Evolutionary conservation across 2,329 filamentous ascomycete genomes (phyloP).

Genomic region (Escovopsis sp.): DNA sequence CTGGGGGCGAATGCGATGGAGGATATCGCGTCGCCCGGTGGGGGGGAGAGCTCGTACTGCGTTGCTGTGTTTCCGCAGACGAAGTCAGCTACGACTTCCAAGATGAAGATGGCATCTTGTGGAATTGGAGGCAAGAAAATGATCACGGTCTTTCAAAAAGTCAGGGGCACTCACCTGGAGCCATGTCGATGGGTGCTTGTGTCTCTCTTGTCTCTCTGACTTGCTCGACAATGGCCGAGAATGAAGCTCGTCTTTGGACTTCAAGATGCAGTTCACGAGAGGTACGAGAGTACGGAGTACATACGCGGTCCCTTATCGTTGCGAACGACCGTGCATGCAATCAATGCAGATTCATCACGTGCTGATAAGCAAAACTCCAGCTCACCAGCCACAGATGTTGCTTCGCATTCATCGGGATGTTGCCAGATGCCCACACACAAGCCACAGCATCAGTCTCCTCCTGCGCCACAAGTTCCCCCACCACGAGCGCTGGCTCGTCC

Average conservation of each 20-base stretch:
- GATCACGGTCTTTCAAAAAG: no score
- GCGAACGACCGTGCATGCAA: no score
- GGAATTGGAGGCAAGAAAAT: no score
- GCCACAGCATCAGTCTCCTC: no score
- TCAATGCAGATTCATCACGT: slow-evolving; percentile 15
- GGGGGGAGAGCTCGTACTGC: slow-evolving; percentile 70
- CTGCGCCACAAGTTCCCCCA: slow-evolving; percentile 23
- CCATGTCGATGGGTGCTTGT: slow-evolving; percentile 18
- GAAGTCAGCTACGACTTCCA: no score
- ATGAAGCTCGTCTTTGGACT: slow-evolving; percentile 7
- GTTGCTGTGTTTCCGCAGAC: slow-evolving; percentile 27
- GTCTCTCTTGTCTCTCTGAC: not conserved
- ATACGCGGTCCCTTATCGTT: no score
- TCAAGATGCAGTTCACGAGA: no score
- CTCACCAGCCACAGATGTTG: slow-evolving; percentile 1
- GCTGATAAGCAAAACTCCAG: slow-evolving; percentile 10
- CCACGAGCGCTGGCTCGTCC: slow-evolving; percentile 22
- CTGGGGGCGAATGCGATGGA: slow-evolving; percentile 70
- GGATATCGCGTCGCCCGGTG: slow-evolving; percentile 78
- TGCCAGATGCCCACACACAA: no score
- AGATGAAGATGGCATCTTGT: no score
- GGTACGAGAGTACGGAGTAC: no score
- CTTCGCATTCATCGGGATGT: no score
- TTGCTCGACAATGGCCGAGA: slow-evolving; percentile 6
- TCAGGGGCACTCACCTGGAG: slow-evolving; percentile 21